Evolutionary conservation across 2,329 filamentous ascomycete species (phyloP).

Genomic region (Chaetomiaceae sp.): DNA sequence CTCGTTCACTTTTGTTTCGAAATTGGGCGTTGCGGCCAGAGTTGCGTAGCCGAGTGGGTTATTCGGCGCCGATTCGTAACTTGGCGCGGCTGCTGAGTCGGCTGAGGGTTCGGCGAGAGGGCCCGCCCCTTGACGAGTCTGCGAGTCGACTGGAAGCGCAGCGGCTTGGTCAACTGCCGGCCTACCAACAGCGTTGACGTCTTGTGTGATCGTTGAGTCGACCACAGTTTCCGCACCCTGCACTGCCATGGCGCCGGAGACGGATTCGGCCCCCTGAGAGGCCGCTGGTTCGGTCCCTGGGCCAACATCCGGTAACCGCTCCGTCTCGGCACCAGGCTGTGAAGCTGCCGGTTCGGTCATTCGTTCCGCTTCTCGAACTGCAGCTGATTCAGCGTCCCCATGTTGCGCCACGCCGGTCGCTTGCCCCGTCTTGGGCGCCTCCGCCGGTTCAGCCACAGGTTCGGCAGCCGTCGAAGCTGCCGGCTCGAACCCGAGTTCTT

Average conservation of each 20-base stretch:
- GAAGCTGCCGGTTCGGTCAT: background rate
- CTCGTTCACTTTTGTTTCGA: conserved; percentile 9
- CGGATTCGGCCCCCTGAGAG: background rate
- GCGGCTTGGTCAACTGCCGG: background rate
- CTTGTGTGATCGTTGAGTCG: background rate
- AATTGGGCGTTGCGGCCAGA: conserved; percentile 10
- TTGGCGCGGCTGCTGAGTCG: background rate
- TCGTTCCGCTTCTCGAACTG: too few species aligned
- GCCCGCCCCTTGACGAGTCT: background rate
- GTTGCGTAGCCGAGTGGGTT: background rate
- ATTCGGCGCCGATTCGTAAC: background rate
- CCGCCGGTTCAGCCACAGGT: background rate
- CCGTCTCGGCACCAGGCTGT: background rate
- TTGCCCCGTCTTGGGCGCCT: background rate
- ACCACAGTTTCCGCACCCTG: background rate
- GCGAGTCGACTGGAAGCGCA: too few species aligned
- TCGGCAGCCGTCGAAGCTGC: background rate
- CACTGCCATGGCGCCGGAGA: background rate
- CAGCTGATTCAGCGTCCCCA: too few species aligned
- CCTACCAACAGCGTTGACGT: background rate
- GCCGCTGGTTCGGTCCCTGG: background rate
- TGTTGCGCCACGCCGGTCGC: background rate
- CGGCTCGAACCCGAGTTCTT: background rate
- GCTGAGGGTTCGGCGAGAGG: background rate
- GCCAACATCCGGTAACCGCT: background rate